Base-by-base conservation (phyloP, 495 filamentous ascomycete species). In the Penicillium waksmanii region DNA sequence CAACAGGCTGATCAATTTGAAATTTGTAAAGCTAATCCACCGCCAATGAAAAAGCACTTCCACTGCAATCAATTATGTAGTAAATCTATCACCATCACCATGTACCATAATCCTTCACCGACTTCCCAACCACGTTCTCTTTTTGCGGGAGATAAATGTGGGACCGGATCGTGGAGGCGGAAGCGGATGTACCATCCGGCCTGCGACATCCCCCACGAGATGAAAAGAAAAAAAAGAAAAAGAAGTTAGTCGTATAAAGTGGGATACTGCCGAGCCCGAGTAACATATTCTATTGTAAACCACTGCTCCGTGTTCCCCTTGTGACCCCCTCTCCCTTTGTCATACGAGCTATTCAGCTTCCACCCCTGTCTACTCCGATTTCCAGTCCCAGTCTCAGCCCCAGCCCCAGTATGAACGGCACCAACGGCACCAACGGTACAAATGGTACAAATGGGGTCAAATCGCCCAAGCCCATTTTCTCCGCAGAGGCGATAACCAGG, bases 401-500 rank as follows among this genome's bases (percentile, higher is more conserved):
- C 11, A 18, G 40, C 27, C 36, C 50, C 51, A 62, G 52, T 12
- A 63, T 62, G 53, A 56, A 50, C 21, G 49, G 35, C 56, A 52
- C 55, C 3, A 70, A 66, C 55, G 40, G 48, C 13, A 31, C 58
- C 48, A 53, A 66, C 49, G 60, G 35, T 58, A 52, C 55, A 2
- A 70, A 66, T 53, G 40, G 48, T 12, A 31, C 58, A 42, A 53
- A 66, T 42, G 60, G 61, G 31, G 44, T 61, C 50, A 63, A 65
- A 48, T 43, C 56, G 10, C 43, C 63, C 27, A 78, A 74, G 56
- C 70, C 70, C n/a, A 53, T 53, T 13, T 79, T 77, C 57, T 68
- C 73, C 38, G 69, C 62, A 18, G 66, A 78, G 60, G 74, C 76
- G 19, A 63, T 62, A 10, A 64, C 74, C 3, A 68, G 72, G 56